Evolutionary conservation across 805 yeast species (phyloP).

Genomic region (Yarrowia sp.): DNA sequence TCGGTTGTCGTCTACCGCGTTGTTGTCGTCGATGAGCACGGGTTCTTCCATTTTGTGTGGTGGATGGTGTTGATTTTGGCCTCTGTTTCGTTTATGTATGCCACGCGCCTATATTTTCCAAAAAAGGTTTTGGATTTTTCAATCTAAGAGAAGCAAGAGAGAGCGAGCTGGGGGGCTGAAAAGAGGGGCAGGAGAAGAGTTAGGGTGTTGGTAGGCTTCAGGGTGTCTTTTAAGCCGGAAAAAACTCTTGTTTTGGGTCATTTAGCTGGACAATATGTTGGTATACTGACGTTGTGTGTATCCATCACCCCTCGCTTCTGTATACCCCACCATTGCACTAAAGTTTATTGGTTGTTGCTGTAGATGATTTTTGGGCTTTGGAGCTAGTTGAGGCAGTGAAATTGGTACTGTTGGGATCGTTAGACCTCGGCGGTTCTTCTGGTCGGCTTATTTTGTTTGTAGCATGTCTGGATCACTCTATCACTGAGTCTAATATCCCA

Average conservation of each 20-base stretch:
- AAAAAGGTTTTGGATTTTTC: not conserved
- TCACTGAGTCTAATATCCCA: not conserved
- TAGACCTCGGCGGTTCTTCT: too few relatives aligned
- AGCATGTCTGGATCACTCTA: not conserved
- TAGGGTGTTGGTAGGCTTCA: too few relatives aligned
- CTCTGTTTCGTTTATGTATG: not conserved
- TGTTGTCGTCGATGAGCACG: not conserved
- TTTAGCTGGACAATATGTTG: too few relatives aligned
- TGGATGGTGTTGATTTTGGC: too few relatives aligned
- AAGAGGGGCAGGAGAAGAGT: not conserved
- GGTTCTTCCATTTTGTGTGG: constrained; percentile 17
- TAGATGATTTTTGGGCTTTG: not conserved
- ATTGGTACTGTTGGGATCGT: too few relatives aligned
- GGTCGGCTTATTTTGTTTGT: too few relatives aligned
- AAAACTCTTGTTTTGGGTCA: not conserved
- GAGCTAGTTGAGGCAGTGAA: too few relatives aligned
- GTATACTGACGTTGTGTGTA: too few relatives aligned
- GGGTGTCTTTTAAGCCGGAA: not conserved
- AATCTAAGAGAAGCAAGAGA: constrained; percentile 5
- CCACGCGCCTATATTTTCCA: constrained; percentile 24
- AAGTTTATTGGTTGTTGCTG: not conserved
- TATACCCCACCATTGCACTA: not conserved
- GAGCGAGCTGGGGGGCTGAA: not conserved
- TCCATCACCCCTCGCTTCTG: not conserved
- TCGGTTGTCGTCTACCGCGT: constrained; percentile 33